phyloP scores from a whole-genome alignment of 345 rosid genomes.

The Xanthoceras sorbifolium region DNA sequence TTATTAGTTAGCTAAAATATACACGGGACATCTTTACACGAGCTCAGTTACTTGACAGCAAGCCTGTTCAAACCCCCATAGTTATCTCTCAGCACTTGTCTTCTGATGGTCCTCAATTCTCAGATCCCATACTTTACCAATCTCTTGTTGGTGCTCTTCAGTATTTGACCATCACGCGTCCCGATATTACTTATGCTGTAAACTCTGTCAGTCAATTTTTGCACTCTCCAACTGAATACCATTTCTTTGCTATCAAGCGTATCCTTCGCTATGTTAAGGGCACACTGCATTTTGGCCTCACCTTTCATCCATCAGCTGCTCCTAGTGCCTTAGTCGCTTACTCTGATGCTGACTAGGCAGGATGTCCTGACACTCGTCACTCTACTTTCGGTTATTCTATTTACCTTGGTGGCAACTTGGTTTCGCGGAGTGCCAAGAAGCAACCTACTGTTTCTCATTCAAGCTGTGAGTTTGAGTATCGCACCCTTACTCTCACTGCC shows the following conservation, averaged over 20 bases:
- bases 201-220: no score
- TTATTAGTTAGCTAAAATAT: constrained; percentile 9
- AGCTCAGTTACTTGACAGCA: constrained; percentile 12
- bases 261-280: constrained; percentile 8
- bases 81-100: constrained; percentile 2
- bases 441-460: no score
- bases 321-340: constrained; percentile 4
- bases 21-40: constrained; percentile 5
- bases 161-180: constrained; percentile 8
- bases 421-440: no score
- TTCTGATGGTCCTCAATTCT: background rate
- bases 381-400: no score
- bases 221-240: constrained; percentile 9
- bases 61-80: constrained; percentile 15
- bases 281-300: constrained; percentile 8
- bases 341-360: constrained; percentile 21
- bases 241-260: constrained; percentile 10
- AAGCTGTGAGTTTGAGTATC: constrained; percentile 9
- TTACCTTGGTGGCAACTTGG: no score
- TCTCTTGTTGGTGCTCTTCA: constrained; percentile 12
- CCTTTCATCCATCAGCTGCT: background rate
- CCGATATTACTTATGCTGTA: background rate
- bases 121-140: background rate
- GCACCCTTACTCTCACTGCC: background rate
- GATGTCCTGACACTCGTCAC: background rate